phyloP scores from a whole-genome alignment of 2,329 filamentous ascomycete genomes.

The Epichloe sibirici region DNA sequence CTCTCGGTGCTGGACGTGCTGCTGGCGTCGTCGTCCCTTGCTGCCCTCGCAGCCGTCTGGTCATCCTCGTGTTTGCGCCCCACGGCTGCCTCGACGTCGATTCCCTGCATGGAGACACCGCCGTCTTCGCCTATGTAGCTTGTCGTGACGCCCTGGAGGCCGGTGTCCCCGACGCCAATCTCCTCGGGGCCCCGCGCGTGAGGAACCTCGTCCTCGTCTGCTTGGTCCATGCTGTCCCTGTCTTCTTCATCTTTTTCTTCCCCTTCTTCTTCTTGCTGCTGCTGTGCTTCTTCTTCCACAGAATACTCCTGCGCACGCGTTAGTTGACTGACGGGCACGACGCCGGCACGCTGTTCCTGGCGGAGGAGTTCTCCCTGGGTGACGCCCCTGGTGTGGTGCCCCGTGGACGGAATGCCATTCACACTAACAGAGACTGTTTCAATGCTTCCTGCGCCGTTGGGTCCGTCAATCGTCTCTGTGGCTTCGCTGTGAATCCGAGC shows the following conservation, averaged over 20 bases:
- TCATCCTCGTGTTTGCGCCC: slow-evolving; percentile 34
- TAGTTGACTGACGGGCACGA: slow-evolving; percentile 57
- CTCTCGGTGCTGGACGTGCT: slow-evolving; percentile 19
- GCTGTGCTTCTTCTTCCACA: slow-evolving; percentile 4
- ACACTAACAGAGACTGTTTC: slow-evolving; percentile 70
- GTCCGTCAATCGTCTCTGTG: slow-evolving; percentile 70
- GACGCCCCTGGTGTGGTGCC: slow-evolving; percentile 39
- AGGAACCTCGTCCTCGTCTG: slow-evolving; percentile 52
- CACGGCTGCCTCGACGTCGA: slow-evolving; percentile 50
- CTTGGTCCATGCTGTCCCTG: slow-evolving; percentile 19
- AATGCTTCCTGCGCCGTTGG: slow-evolving; percentile 65
- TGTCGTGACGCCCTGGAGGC: slow-evolving; percentile 47
- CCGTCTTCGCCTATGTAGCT: slow-evolving; percentile 27
- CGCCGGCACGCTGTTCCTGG: slow-evolving; percentile 75
- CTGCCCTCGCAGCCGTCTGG: slow-evolving; percentile 8
- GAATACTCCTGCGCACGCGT: slow-evolving; percentile 26
- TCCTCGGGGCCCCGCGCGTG: slow-evolving; percentile 76
- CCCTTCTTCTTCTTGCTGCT: slow-evolving; percentile 10
- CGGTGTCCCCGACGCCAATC: slow-evolving; percentile 78
- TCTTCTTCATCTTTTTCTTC: slow-evolving; percentile 41
- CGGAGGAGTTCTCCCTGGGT: slow-evolving; percentile 76
- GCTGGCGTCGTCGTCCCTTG: slow-evolving; percentile 14
- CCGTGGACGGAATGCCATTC: slow-evolving; percentile 51
- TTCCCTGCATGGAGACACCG: slow-evolving; percentile 37
- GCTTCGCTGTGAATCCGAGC: slow-evolving; percentile 52